Evolutionary conservation across 768 basidiomycete genomes (phyloP).

Genomic region (Sporobolomyces pararoseus): DNA sequence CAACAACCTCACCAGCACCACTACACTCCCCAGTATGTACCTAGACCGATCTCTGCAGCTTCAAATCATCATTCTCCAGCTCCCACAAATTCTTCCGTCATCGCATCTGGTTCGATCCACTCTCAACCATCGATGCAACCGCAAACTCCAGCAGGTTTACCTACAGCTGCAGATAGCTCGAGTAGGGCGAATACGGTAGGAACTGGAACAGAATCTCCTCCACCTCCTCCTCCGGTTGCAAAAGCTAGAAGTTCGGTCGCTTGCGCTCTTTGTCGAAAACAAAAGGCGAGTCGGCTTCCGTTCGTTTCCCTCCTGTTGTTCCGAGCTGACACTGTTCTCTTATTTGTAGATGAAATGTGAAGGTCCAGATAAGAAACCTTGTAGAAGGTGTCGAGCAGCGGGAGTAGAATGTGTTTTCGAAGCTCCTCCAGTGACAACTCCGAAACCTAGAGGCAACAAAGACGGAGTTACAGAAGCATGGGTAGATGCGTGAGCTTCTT

Average conservation of each 20-base stretch:
- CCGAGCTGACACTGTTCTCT: too few species aligned
- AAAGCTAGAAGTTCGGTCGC: slow-evolving; percentile 37
- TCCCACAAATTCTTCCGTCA: not conserved
- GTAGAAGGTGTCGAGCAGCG: slow-evolving; percentile 28
- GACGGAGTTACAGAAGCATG: slow-evolving; percentile 11
- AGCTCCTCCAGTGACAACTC: slow-evolving; percentile 21
- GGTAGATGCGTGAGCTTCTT: slow-evolving; percentile 26
- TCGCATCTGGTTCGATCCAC: not conserved
- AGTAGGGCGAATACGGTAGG: too few species aligned
- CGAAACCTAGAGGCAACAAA: not conserved
- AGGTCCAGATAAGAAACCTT: slow-evolving; percentile 35
- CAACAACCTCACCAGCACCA: not conserved
- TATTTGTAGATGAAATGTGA: slow-evolving; percentile 40
- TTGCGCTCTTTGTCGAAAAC: slow-evolving; percentile 29
- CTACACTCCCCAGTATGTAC: not conserved
- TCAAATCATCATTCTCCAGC: slow-evolving; percentile 13
- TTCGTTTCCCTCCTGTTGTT: not conserved
- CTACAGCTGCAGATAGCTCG: not conserved
- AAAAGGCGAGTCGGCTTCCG: slow-evolving; percentile 9
- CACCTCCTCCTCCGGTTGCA: not conserved
- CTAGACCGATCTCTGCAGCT: slow-evolving; percentile 7
- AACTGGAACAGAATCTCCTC: not conserved
- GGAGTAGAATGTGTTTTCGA: slow-evolving; percentile 38
- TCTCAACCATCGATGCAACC: not conserved
- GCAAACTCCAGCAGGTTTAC: not conserved